Percentiles rank a stretch among this genome's conserved stretches.
These are phyloP conservation scores for Saccharomyces hybrid DNA, from an alignment of 1,139 yeast genomes.

Conservation along the genomic window DNA sequence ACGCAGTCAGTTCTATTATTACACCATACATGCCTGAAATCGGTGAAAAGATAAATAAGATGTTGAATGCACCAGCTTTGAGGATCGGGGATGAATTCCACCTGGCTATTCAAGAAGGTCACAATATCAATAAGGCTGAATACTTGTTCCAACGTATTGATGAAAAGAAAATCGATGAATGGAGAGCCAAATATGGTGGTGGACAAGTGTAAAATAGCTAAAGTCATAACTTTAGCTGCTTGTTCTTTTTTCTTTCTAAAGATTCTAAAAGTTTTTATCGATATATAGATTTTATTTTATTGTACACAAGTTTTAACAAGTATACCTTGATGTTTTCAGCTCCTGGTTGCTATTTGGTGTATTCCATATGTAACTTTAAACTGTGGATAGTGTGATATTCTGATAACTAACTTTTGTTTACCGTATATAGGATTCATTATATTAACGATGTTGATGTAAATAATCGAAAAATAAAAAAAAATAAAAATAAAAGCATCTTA, in stretches of 20 bases:
- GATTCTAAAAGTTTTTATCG: background rate
- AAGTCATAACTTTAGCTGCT: background rate
- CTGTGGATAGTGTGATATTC: no score
- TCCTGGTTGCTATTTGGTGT: no score
- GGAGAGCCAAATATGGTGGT: conserved; percentile 86
- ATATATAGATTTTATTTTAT: background rate
- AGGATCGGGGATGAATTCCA: conserved; percentile 71
- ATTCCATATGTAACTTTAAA: no score
- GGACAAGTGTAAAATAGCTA: conserved; percentile 34
- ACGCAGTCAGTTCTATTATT: conserved; percentile 70
- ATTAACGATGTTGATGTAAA: background rate
- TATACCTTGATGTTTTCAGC: background rate
- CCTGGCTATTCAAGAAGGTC: conserved; percentile 65
- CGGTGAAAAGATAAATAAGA: conserved; percentile 57
- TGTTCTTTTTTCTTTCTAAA: background rate
- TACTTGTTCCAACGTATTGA: conserved; percentile 89
- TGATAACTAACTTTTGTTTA: no score
- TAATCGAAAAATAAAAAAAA: background rate
- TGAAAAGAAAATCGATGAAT: conserved; percentile 75
- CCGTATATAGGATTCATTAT: background rate
- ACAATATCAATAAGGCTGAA: conserved; percentile 84
- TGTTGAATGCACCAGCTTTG: conserved; percentile 75
- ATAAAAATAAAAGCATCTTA: no score
- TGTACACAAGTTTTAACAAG: background rate
- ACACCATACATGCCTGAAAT: conserved; percentile 91